phyloP scores from a whole-genome alignment of 805 yeast species.

The Clavispora carvajalis region DNA sequence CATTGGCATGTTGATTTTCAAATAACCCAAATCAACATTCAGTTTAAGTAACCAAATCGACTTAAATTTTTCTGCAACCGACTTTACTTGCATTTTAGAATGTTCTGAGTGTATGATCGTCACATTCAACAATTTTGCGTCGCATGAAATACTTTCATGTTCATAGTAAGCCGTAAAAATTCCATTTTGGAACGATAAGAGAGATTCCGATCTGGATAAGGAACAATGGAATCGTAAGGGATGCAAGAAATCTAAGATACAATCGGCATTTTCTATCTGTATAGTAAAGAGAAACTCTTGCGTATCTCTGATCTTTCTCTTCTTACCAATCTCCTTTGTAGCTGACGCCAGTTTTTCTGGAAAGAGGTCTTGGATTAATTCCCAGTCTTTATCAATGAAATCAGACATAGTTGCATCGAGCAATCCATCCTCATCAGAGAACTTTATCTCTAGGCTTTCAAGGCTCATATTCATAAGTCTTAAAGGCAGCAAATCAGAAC shows the following conservation, averaged over 20 bases:
- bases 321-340: no score
- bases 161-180: constrained; percentile 1
- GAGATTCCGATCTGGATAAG: background rate
- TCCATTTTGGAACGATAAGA: background rate
- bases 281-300: background rate
- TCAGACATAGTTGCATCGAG: background rate
- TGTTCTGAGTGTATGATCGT: constrained; percentile 21
- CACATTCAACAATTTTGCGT: constrained; percentile 9
- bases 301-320: background rate
- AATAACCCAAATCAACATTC: constrained; percentile 19
- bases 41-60: constrained; percentile 4
- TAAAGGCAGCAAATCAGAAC: no score
- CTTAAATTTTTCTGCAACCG: constrained; percentile 9
- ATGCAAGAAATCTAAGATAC: background rate
- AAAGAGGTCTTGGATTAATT: background rate
- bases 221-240: background rate
- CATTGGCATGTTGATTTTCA: constrained; percentile 25
- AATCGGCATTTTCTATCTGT: background rate
- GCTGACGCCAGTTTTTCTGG: background rate
- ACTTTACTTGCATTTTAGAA: constrained; percentile 18
- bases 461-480: constrained; percentile 1
- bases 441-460: constrained; percentile 4
- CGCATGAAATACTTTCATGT: constrained; percentile 13
- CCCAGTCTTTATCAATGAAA: background rate
- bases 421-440: constrained; percentile 4